These are phyloP conservation scores for Chamaecyparis obtusa DNA, from an alignment of 75 land plant species.

Conservation along the genomic window DNA sequence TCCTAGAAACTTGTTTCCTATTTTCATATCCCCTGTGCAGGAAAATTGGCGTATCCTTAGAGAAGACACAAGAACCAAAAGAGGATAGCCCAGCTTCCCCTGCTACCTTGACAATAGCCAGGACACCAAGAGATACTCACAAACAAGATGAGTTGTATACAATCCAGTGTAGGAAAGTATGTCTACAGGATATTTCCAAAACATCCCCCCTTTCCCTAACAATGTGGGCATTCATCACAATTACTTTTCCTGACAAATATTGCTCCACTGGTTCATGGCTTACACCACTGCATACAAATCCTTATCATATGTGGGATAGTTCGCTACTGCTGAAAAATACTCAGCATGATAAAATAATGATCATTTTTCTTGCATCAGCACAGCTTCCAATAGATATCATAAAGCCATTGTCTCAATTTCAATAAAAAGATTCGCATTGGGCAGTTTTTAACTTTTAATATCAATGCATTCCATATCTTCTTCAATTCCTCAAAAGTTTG, in stretches of 20 bases:
- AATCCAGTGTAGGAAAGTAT: background rate
- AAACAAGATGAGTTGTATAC: background rate
- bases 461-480: background rate
- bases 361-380: background rate
- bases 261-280: background rate
- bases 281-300: background rate
- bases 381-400: background rate
- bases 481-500: background rate
- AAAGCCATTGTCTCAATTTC: background rate
- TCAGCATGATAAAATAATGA: background rate
- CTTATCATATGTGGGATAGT: conserved; percentile 5
- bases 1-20: too few relatives aligned
- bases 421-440: background rate
- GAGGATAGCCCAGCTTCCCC: background rate
- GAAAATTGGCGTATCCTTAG: background rate
- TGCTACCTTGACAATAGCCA: background rate
- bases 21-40: background rate
- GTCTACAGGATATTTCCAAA: background rate
- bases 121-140: background rate
- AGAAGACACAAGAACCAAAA: too few relatives aligned
- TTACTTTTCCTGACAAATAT: background rate
- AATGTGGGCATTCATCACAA: background rate
- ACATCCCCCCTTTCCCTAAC: background rate
- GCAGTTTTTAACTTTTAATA: background rate
- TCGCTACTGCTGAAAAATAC: background rate